Conservation (phyloP, 1,284 basidiomycete species). For the Hemileia vastatrix region DNA sequence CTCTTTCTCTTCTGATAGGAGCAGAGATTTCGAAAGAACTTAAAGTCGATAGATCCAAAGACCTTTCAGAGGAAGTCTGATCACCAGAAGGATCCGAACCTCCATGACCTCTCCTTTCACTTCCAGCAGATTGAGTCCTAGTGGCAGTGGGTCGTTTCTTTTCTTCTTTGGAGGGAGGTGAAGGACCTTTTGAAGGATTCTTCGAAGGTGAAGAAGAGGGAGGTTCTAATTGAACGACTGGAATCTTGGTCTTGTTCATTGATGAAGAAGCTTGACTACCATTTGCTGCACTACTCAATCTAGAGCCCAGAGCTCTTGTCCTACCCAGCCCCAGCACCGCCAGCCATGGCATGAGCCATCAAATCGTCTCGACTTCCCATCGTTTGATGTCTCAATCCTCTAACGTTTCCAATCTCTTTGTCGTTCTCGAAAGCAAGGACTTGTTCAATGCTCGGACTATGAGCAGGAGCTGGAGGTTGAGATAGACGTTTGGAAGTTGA, state of each 20-base stretch:
- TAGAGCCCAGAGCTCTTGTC: not conserved
- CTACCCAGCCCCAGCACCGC: not conserved
- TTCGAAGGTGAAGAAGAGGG: not conserved
- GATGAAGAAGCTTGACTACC: not conserved
- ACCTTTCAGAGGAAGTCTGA: not conserved
- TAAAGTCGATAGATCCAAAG: not conserved
- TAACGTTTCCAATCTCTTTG: not conserved
- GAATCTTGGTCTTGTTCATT: not conserved
- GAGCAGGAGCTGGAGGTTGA: slow-evolving; percentile 6
- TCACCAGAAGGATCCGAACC: not conserved
- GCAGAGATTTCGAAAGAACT: not conserved
- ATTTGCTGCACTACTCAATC: not conserved
- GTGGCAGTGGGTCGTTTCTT: not conserved
- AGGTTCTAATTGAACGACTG: not conserved
- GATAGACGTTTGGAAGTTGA: not conserved
- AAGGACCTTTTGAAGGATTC: not conserved
- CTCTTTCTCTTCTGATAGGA: not conserved
- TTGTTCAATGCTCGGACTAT: slow-evolving; percentile 23
- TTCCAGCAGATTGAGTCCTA: not conserved
- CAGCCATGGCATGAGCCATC: not conserved
- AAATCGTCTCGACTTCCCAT: not conserved
- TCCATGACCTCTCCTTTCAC: not conserved
- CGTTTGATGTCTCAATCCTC: not conserved
- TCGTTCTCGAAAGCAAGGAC: slow-evolving; percentile 9
- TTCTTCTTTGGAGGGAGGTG: not conserved